These are phyloP conservation scores for Vanderwaltozyma polyspora DNA, from an alignment of 805 yeast genomes.

Conservation along the genomic window DNA sequence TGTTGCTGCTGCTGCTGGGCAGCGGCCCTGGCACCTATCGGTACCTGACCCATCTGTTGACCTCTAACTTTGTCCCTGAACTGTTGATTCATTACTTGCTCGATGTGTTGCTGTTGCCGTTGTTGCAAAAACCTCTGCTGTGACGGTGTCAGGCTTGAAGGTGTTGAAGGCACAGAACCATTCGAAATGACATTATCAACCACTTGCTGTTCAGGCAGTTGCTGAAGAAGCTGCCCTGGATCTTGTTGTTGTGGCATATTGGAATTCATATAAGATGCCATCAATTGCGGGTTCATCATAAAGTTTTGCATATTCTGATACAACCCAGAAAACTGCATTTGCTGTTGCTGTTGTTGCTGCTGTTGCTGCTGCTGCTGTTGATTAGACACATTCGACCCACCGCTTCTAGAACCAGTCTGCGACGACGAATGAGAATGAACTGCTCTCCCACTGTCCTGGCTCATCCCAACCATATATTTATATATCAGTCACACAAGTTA, in stretches of 20 bases:
- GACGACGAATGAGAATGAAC: no score
- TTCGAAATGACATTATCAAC: neutral
- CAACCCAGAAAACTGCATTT: slow-evolving; percentile 1
- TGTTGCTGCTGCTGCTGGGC: neutral
- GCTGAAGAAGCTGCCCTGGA: neutral
- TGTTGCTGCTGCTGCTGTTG: neutral
- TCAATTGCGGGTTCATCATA: slow-evolving; percentile 3
- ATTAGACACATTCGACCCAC: neutral
- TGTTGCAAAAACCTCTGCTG: neutral
- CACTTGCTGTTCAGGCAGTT: neutral
- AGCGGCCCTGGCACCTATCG: neutral
- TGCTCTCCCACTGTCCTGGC: no score
- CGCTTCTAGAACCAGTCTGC: no score
- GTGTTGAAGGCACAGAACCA: no score
- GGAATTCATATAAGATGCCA: neutral
- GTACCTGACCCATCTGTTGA: neutral
- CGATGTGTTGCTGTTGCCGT: neutral
- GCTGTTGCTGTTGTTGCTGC: slow-evolving; percentile 1
- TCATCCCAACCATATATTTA: no score
- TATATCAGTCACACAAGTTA: no score
- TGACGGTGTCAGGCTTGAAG: neutral
- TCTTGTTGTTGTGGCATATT: neutral
- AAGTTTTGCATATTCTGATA: slow-evolving; percentile 2
- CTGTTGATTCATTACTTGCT: neutral
- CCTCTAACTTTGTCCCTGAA: neutral